These are phyloP conservation scores for Graphium sp. DNA, from an alignment of 2,329 filamentous ascomycete species.

Conservation along the genomic window DNA sequence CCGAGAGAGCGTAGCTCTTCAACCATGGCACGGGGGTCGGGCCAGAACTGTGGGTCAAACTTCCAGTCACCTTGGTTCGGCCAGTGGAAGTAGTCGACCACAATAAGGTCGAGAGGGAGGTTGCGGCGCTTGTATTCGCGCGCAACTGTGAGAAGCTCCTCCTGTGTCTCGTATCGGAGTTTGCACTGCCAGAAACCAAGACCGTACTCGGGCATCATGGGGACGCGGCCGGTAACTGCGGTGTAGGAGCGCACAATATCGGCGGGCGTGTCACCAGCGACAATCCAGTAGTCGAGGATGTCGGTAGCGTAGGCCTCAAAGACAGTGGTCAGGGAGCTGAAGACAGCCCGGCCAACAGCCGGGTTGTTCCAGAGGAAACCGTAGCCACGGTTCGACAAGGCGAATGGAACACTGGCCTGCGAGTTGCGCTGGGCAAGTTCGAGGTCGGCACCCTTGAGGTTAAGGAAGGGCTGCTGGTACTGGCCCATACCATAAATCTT, in stretches of 20 bases:
- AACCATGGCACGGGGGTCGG: constrained; percentile 50
- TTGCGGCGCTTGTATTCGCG: constrained; percentile 37
- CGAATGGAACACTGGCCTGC: constrained; percentile 48
- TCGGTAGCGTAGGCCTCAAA: constrained; percentile 44
- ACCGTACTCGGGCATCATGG: constrained; percentile 53
- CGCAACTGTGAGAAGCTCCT: constrained; percentile 42
- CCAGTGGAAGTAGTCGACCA: constrained; percentile 55
- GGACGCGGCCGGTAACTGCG: constrained; percentile 36
- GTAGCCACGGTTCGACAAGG: constrained; percentile 41
- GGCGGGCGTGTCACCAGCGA: constrained; percentile 35
- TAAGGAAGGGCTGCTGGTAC: constrained; percentile 46
- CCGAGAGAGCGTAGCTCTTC: constrained; percentile 37
- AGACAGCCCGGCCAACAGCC: constrained; percentile 38
- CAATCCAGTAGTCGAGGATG: constrained; percentile 46
- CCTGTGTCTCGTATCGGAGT: constrained; percentile 47
- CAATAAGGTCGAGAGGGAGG: constrained; percentile 47
- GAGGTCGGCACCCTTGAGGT: constrained; percentile 44
- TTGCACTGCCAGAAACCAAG: constrained; percentile 56
- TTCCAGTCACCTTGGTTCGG: constrained; percentile 49
- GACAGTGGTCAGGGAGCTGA: constrained; percentile 42
- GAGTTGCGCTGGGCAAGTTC: constrained; percentile 52
- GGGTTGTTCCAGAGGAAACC: constrained; percentile 54
- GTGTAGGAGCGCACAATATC: constrained; percentile 41
- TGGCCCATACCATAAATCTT: constrained; percentile 55
- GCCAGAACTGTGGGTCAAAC: constrained; percentile 48